These are phyloP conservation scores for Licmophora abbreviata DNA, from an alignment of 108 stramenopile genomes.

Conservation along the genomic window DNA sequence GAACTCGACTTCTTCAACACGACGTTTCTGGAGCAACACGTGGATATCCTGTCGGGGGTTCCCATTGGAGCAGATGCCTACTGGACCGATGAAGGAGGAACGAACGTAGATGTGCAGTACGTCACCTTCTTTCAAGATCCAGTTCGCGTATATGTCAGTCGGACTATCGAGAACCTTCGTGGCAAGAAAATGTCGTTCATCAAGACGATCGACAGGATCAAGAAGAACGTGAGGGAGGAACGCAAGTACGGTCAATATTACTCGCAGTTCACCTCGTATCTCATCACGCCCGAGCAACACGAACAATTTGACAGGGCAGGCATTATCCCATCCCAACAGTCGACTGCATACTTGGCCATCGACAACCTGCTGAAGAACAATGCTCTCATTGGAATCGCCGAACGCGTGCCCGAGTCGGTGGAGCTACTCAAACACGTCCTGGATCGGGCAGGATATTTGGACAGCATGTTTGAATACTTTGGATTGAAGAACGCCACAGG, in stretches of 20 bases:
- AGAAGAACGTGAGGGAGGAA: neutral
- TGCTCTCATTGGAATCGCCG: slow-evolving; percentile 8
- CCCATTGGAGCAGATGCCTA: too few species aligned
- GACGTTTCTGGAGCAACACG: neutral
- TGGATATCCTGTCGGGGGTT: neutral
- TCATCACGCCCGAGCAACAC: slow-evolving; percentile 19
- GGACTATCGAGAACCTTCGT: neutral
- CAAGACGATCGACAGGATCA: neutral
- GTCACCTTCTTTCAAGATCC: neutral
- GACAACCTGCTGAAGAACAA: slow-evolving; percentile 7
- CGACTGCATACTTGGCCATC: slow-evolving; percentile 1
- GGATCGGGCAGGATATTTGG: neutral
- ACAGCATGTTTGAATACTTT: slow-evolving; percentile 3
- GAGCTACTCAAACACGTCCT: slow-evolving; percentile 7
- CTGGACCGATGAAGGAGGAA: neutral
- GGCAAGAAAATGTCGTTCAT: neutral
- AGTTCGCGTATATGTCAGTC: neutral
- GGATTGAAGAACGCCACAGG: neutral
- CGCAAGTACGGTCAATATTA: neutral
- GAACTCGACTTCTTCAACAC: neutral
- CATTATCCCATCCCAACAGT: neutral
- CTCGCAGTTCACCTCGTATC: neutral
- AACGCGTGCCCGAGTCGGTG: slow-evolving; percentile 4
- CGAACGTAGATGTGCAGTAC: neutral
- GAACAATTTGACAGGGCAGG: neutral